Evolutionary conservation across 805 yeast species (phyloP), one percentile per base, ranked within the genome.

Genomic region (Kodamaea lidongshanica): DNA sequence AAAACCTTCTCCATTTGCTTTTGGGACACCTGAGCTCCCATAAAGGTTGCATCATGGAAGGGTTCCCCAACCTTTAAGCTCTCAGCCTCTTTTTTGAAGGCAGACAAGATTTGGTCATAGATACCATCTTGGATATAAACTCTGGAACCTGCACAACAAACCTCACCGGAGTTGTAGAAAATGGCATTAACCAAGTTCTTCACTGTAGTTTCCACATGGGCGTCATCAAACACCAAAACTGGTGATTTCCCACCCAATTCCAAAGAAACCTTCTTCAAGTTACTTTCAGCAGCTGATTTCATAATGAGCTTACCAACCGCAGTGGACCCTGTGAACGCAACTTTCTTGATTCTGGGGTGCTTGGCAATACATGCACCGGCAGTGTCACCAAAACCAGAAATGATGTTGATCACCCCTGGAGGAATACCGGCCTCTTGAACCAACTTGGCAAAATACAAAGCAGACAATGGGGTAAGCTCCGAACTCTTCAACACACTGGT

Each of bases 241-340:
- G 97, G 95, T 19, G 96, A 87, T 67, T 88, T 88, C 55, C 97
- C 97, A 54, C 97, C 97, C 49, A 87, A 77, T 67, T 88, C 97
- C 54, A 88, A 72, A 25, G 96, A 88, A 41, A 87, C 85, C 59
- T 83, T 86, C 72, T 88, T 88, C 59, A 88, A 69, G 61, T 78
- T 77, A 28, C 84, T 72, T 40, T 73, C 70, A 41, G 94, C 85
- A 39, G 95, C 88, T 38, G 72, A 69, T 59, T 72, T 74, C 80
- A 84, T 79, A 53, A 88, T 83, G 47, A 61, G 63, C 57, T 83
- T 81, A 53, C 96, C 97, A 40, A 86, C 79, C 27, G 80, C 86
- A 33, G 96, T 88, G 21, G 96, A 87, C 45, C 96, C 96, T 34
- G 96, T 88, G 65, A 88, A 88, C 8, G 96, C 94, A 52, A 88